A percentile compares a stretch with the other conserved stretches of the same genome.
These are phyloP conservation scores for Fusarium phyllophilum DNA, from an alignment of 2,329 filamentous ascomycete genomes.

Conservation along the genomic window DNA sequence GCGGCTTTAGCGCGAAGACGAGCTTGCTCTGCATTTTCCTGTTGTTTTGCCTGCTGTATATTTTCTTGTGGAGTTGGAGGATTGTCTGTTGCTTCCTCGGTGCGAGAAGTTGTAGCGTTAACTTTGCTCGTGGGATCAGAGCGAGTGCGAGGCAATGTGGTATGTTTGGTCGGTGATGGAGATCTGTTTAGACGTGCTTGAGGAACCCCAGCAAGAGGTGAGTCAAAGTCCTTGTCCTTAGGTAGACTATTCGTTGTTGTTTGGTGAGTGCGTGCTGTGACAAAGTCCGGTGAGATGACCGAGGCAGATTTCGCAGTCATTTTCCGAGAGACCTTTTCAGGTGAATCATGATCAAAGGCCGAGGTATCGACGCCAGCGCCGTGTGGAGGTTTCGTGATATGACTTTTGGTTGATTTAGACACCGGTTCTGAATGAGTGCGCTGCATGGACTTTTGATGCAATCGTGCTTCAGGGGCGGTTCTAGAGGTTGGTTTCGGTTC, in stretches of 20 bases:
- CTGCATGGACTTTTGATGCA: slow-evolving; percentile 27
- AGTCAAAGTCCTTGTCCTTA: slow-evolving; percentile 38
- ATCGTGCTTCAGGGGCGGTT: neutral
- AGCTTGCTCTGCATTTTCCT: slow-evolving; percentile 35
- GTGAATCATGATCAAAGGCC: slow-evolving; percentile 51
- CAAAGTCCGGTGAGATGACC: slow-evolving; percentile 51
- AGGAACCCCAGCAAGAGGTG: slow-evolving; percentile 55
- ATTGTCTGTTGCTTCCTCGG: neutral
- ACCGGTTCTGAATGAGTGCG: slow-evolving; percentile 38
- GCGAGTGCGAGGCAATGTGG: slow-evolving; percentile 43
- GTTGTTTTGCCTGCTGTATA: slow-evolving; percentile 16
- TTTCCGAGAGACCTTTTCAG: slow-evolving; percentile 30
- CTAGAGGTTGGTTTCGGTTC: slow-evolving; percentile 14
- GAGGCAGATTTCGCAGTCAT: slow-evolving; percentile 17
- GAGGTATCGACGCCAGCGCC: slow-evolving; percentile 51
- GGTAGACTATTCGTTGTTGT: slow-evolving; percentile 42
- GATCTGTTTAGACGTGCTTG: slow-evolving; percentile 56
- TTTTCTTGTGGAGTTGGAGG: neutral
- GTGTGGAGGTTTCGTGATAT: slow-evolving; percentile 31
- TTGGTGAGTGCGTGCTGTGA: slow-evolving; percentile 55
- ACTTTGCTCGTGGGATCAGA: slow-evolving; percentile 51
- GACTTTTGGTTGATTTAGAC: slow-evolving; percentile 8
- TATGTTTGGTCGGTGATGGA: slow-evolving; percentile 47
- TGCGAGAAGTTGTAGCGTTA: neutral
- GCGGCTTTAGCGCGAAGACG: slow-evolving; percentile 47